Evolutionary conservation across 495 filamentous ascomycete genomes (phyloP).

Genomic region (Xylona heveae): DNA sequence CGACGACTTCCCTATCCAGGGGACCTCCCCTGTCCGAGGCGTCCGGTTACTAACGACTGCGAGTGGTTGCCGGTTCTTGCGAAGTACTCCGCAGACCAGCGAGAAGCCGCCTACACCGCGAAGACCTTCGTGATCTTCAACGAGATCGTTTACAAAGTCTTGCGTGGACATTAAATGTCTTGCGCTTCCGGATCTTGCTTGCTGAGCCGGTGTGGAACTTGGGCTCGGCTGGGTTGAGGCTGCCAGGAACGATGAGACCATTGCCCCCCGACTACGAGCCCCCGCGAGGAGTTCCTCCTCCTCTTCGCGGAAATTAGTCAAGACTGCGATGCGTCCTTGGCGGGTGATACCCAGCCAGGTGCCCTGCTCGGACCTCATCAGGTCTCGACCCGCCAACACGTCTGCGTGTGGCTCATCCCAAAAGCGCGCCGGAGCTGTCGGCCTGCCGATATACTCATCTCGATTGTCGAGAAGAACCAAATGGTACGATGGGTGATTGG

Average conservation of each 20-base stretch:
- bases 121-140: constrained; percentile 36
- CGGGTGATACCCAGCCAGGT: constrained; percentile 90
- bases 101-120: constrained; percentile 79
- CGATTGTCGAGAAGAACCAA: constrained; percentile 83
- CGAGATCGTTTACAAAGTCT: constrained; percentile 46
- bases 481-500: constrained; percentile 73
- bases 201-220: constrained; percentile 10
- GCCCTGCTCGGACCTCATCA: constrained; percentile 43
- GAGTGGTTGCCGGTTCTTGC: constrained; percentile 30
- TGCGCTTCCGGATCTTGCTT: too few relatives aligned
- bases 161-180: too few relatives aligned
- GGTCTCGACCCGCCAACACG: constrained; percentile 47
- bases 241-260: constrained; percentile 76
- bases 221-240: constrained; percentile 10
- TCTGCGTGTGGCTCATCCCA: constrained; percentile 44
- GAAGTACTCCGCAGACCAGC: constrained; percentile 65
- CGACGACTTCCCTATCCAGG: constrained; percentile 44
- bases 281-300: constrained; percentile 30
- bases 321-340: constrained; percentile 63
- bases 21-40: constrained; percentile 35
- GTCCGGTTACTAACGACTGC: constrained; percentile 82
- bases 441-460: constrained; percentile 83
- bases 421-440: constrained; percentile 65
- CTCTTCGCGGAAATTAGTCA: constrained; percentile 88
- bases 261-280: constrained; percentile 51